Base-by-base conservation (phyloP, 2,329 filamentous ascomycete species). In the Penicillium sp. region DNA sequence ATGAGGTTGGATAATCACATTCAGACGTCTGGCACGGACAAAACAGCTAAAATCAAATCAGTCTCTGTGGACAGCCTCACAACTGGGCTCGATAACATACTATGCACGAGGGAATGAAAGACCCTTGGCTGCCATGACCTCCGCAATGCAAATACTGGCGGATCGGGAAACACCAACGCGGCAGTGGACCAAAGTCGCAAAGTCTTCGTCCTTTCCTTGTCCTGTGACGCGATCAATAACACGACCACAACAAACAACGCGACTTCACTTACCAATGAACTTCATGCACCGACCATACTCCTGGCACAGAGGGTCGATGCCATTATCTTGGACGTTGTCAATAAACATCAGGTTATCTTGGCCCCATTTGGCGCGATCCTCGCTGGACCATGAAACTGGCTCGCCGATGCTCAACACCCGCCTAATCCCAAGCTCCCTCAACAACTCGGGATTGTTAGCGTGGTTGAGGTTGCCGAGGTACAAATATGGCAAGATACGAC, bases 1-100 rank as follows among this genome's bases (percentile, higher is more conserved):
- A 70, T 98, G 91, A 9, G 93, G 93, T 64, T 98, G 93, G 50
- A 98, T 97, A 50, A 98, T 98, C 36, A 98, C 93, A 60, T 98
- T 98, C 33, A 98, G 74, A 45, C 93, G 78, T 37, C 93, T 80
- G 14, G 93, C 93, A 20, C 93, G 83, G 25, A 98, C 93, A 64
- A 91, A 97, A 65, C 93, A 97, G 67, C 77, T 79, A 5, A 27
- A 17, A 26, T 14, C 4, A 41, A 4, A 28, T 50, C 34, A 49
- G 43, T 29, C 11, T n/a, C 10, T n/a, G n/a, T n/a, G 6, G 11
- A 4, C 25, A 7, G 10, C 14, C 4, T 7, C 6, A n/a, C 4
- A 31, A 29, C 5, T 13, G 16, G 5, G 15, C 8, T 15, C 4
- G 6, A 16, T 7, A 36, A 72, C 77, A 63, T 67, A 80, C 76